Conservation (phyloP, 2,329 filamentous ascomycete species). For the Aspergillus sp. region DNA sequence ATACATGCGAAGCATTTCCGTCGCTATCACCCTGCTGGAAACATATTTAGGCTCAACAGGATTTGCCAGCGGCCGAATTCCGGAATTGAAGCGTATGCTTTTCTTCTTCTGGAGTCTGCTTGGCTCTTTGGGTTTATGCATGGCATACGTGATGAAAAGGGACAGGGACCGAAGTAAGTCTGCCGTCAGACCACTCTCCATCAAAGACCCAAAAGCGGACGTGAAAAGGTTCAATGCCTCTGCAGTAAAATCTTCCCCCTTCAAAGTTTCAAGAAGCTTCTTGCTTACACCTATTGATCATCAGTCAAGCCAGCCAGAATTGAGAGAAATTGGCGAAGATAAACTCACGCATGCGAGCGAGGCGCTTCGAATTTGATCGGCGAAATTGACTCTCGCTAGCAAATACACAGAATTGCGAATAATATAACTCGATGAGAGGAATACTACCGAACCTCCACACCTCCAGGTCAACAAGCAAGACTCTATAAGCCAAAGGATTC, state of each 20-base stretch:
- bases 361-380: conserved; percentile 83
- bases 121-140: conserved; percentile 62
- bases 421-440: conserved; percentile 83
- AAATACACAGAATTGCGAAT: conserved; percentile 87
- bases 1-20: conserved; percentile 74
- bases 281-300: conserved; percentile 73
- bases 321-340: neutral
- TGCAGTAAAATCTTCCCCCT: conserved; percentile 73
- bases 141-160: conserved; percentile 87
- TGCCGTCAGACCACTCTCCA: conserved; percentile 76
- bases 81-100: conserved; percentile 38
- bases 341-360: conserved; percentile 82
- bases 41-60: conserved; percentile 40
- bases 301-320: conserved; percentile 14
- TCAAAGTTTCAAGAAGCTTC: conserved; percentile 83
- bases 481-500: conserved; percentile 90
- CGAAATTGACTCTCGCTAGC: conserved; percentile 87
- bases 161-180: conserved; percentile 85
- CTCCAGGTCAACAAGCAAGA: conserved; percentile 88
- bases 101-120: conserved; percentile 47
- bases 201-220: conserved; percentile 72
- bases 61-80: conserved; percentile 27
- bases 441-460: conserved; percentile 81
- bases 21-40: conserved; percentile 69
- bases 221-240: conserved; percentile 76